Conservation (phyloP, 768 basidiomycete genomes). For the Atractiella rhizophila region DNA sequence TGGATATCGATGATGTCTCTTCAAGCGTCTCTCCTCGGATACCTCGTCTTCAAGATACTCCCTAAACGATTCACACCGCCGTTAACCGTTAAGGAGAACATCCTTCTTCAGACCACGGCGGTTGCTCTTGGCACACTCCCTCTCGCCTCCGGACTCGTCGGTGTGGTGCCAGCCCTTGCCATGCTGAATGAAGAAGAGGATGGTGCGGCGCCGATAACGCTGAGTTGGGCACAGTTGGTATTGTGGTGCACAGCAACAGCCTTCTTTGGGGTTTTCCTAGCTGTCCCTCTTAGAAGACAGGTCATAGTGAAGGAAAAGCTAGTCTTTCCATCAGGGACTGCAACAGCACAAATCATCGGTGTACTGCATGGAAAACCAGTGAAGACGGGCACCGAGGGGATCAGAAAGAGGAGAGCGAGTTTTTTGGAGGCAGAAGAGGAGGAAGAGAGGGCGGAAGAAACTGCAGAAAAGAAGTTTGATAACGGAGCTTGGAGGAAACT, state of each 20-base stretch:
- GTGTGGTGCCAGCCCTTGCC: constrained; percentile 70
- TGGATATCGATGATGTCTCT: constrained; percentile 56
- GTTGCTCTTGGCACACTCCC: constrained; percentile 57
- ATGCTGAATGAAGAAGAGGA: constrained; percentile 50
- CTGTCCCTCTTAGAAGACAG: constrained; percentile 80
- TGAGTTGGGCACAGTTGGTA: constrained; percentile 47
- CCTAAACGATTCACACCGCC: constrained; percentile 10
- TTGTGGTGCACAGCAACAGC: constrained; percentile 76
- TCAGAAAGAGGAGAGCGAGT: no score
- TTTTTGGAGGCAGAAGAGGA: no score
- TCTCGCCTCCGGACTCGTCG: constrained; percentile 40
- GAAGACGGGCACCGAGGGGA: not conserved
- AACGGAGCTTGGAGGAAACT: constrained; percentile 53
- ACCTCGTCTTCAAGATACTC: constrained; percentile 44
- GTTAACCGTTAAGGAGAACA: constrained; percentile 18
- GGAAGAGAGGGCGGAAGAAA: constrained; percentile 19
- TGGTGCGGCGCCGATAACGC: constrained; percentile 44
- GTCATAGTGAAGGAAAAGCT: constrained; percentile 92
- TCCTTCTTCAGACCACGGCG: constrained; percentile 82
- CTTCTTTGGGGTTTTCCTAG: constrained; percentile 96
- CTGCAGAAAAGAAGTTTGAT: constrained; percentile 23
- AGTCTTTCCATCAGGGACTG: constrained; percentile 80
- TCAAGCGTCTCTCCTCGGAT: constrained; percentile 79
- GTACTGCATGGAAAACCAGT: constrained; percentile 39
- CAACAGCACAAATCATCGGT: constrained; percentile 80